phyloP scores from a whole-genome alignment of 2,329 filamentous ascomycete species.

The Aureobasidium sp. region DNA sequence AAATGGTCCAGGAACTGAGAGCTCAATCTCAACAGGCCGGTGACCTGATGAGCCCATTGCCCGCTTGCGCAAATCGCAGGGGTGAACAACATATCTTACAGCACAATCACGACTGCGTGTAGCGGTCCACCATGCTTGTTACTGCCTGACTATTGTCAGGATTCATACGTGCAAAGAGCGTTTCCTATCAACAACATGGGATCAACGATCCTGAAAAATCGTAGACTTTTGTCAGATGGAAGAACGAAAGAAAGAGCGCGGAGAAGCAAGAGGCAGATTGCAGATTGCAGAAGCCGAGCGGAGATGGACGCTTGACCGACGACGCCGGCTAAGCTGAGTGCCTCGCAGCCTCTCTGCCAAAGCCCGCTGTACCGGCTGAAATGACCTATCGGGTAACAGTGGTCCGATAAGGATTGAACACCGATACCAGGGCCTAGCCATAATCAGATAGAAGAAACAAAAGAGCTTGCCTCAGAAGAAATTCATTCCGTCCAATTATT shows the following conservation, averaged over 20 bases:
- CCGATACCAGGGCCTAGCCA: neutral
- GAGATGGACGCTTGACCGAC: neutral
- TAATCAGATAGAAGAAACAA: neutral
- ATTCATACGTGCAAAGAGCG: neutral
- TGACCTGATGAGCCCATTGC: neutral
- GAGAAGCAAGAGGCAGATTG: neutral
- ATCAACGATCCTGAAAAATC: neutral
- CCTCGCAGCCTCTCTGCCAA: constrained; percentile 8
- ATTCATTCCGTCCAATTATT: neutral
- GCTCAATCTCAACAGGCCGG: neutral
- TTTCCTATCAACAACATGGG: neutral
- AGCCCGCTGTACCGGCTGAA: constrained; percentile 3
- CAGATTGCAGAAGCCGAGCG: neutral
- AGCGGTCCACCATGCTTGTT: neutral
- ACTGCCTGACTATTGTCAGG: neutral
- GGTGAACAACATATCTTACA: neutral
- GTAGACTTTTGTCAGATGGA: neutral
- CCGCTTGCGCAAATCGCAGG: neutral
- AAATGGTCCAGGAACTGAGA: neutral
- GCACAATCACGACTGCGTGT: neutral
- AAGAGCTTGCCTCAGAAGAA: neutral
- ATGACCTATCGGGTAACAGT: neutral
- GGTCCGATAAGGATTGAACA: neutral
- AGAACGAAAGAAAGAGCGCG: constrained; percentile 1
- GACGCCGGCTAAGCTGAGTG: neutral